These are phyloP conservation scores for Leccinum disarticulatum DNA, from an alignment of 768 basidiomycete species.

Conservation along the genomic window DNA sequence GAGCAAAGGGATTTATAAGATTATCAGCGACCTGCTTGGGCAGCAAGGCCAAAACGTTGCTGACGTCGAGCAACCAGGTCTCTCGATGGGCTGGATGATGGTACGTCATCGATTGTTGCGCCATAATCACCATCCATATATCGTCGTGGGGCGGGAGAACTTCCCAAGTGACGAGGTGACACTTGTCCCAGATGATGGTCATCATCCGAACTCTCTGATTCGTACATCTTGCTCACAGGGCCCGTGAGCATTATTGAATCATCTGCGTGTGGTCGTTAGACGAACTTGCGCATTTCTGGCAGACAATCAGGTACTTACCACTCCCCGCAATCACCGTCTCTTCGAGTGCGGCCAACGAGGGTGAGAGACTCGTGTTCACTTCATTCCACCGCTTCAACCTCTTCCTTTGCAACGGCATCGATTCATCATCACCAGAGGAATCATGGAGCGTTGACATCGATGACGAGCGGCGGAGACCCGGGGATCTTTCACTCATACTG, in stretches of 20 bases:
- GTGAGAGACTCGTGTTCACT: constrained; percentile 13
- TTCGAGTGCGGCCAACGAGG: constrained; percentile 22
- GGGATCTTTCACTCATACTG: constrained; percentile 3
- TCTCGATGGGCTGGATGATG: constrained; percentile 47
- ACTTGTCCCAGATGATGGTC: constrained; percentile 64
- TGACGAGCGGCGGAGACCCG: constrained; percentile 26
- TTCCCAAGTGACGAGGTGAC: constrained; percentile 60
- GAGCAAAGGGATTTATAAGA: constrained; percentile 9
- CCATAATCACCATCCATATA: constrained; percentile 35
- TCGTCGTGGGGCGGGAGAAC: constrained; percentile 57
- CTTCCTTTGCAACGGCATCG: constrained; percentile 16
- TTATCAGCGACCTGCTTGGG: constrained; percentile 9
- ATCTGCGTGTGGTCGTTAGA: constrained; percentile 33
- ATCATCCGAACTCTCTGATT: constrained; percentile 54
- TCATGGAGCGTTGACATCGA: constrained; percentile 26
- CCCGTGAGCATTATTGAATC: constrained; percentile 45
- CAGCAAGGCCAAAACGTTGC: constrained; percentile 30
- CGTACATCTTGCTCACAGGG: neutral
- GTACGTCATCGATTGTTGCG: constrained; percentile 49
- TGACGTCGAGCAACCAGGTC: constrained; percentile 42
- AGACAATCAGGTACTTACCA: constrained; percentile 22
- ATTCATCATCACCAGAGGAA: constrained; percentile 20
- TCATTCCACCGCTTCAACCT: constrained; percentile 27
- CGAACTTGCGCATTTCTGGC: neutral
- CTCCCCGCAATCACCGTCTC: constrained; percentile 35